Percentiles rank a stretch among this genome's conserved stretches.
These are phyloP conservation scores for Cryptosporidium parvum DNA, from an alignment of 169 alveolate species.

Conservation along the genomic window DNA sequence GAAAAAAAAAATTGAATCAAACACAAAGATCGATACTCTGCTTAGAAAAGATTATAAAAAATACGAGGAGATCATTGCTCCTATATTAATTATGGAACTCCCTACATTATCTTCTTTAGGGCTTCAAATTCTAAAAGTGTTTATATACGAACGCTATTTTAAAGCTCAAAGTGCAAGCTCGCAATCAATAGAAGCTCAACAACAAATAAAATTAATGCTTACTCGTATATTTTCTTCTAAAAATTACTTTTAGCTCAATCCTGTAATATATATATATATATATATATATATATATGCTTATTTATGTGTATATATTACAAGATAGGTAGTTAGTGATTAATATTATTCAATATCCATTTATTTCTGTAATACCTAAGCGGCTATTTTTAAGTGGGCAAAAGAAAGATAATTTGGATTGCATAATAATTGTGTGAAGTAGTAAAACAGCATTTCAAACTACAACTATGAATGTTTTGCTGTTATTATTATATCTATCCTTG, in stretches of 20 bases:
- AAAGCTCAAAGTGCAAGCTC: not conserved
- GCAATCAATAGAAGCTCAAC: not conserved
- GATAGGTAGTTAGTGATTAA: not conserved
- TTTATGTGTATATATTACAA: too few species aligned
- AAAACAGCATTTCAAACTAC: not conserved
- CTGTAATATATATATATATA: not conserved
- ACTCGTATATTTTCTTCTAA: slow-evolving; percentile 10
- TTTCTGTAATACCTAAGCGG: slow-evolving; percentile 48
- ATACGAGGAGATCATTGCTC: slow-evolving; percentile 11
- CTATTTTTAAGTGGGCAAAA: slow-evolving; percentile 38
- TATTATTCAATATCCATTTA: not conserved
- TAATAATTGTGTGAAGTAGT: slow-evolving; percentile 5
- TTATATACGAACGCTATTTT: not conserved
- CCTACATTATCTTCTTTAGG: slow-evolving; percentile 65
- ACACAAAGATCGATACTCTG: not conserved
- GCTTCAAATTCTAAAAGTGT: slow-evolving; percentile 7
- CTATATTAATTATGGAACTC: slow-evolving; percentile 9
- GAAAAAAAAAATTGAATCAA: slow-evolving; percentile 3
- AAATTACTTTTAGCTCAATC: not conserved
- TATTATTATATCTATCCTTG: not conserved
- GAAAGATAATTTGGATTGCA: slow-evolving; percentile 38
- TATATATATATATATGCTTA: not conserved
- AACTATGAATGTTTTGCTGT: slow-evolving; percentile 5
- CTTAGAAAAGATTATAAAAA: slow-evolving; percentile 6
- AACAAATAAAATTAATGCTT: slow-evolving; percentile 1